Evolutionary conservation across 2,329 filamentous ascomycete species (phyloP), one percentile per base, ranked within the genome.

Genomic region (Aspergillus ruber): DNA sequence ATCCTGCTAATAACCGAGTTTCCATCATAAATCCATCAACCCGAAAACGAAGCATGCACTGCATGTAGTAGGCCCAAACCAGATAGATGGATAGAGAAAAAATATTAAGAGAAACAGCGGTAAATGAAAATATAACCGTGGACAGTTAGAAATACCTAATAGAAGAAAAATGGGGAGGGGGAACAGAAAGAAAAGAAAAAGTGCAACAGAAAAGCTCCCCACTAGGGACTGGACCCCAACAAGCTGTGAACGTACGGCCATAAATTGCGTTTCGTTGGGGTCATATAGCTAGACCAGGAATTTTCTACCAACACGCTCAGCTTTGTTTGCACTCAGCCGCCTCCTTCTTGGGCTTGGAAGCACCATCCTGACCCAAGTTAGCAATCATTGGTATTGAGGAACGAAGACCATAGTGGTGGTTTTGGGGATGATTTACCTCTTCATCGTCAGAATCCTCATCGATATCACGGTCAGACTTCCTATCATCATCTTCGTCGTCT

Each of bases 251-350:
- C 9, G 20, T 8, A 33, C 33, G 33, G 33, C n/a, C n/a, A 15
- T 36, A 18, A 6, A 15, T 36, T 7, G 33, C 33, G 25, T 7
- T 29, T 29, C 25, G 25, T 29, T 29, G 10, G 25, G 4, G 10
- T 10, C 25, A 29, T 17, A 33, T 18, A 35, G 25, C 17, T 20
- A 20, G 10, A 18, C 29, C 5, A 10, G 25, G 27, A 7, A 21
- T 17, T 43, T 42, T 47, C 41, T 50, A 44, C 48, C 88, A 93
- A 91, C 74, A 68, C 69, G 50, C 73, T 79, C 82, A 95, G 76
- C 88, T 94, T 76, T 94, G 89, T 80, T 95, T 95, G 83, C 90
- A 95, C 77, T 95, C 90, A 58, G 90, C 88, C 58, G 89, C 84
- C 74, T 95, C 89, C 75, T 93, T 89, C 79, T 94, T 94, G 50